Evolutionary conservation across 176 grass and related monocot genomes (phyloP).

Genomic region (Ensete glaucum): DNA sequence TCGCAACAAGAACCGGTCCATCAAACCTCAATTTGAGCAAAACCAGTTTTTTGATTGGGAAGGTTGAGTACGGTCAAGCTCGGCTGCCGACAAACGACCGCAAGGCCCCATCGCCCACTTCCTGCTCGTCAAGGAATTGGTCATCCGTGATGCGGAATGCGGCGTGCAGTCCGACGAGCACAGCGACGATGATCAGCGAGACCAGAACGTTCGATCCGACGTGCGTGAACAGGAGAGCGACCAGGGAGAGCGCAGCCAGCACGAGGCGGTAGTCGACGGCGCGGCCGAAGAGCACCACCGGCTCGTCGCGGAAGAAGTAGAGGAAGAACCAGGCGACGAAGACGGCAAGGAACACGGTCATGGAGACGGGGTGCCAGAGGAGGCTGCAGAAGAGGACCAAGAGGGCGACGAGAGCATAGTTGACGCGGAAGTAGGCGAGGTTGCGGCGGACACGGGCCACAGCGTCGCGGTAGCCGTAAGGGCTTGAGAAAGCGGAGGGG

Average conservation of each 20-base stretch:
- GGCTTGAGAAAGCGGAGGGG: constrained; percentile 6
- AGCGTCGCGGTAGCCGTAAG: constrained; percentile 6
- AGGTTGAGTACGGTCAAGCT: neutral
- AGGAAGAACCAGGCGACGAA: constrained; percentile 12
- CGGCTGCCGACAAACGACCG: neutral
- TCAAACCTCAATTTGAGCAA: neutral
- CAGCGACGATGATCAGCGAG: neutral
- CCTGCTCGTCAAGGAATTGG: constrained; percentile 6
- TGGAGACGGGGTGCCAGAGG: constrained; percentile 14
- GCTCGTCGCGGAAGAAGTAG: constrained; percentile 11
- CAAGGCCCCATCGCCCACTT: neutral
- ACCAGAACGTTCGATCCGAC: constrained; percentile 11
- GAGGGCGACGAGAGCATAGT: constrained; percentile 41
- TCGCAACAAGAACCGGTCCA: neutral
- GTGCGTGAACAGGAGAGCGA: constrained; percentile 2
- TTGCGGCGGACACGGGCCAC: constrained; percentile 26
- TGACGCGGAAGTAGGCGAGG: constrained; percentile 78
- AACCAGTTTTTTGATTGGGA: neutral
- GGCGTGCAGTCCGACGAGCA: neutral
- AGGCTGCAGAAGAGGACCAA: constrained; percentile 8
- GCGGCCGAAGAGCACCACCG: constrained; percentile 7
- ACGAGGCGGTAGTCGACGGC: constrained; percentile 1
- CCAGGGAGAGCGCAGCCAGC: constrained; percentile 1
- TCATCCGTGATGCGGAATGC: constrained; percentile 8
- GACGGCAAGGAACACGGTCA: constrained; percentile 3